Evolutionary conservation across 176 grass and related monocot species (phyloP).

Genomic region (Zoysia pacifica): DNA sequence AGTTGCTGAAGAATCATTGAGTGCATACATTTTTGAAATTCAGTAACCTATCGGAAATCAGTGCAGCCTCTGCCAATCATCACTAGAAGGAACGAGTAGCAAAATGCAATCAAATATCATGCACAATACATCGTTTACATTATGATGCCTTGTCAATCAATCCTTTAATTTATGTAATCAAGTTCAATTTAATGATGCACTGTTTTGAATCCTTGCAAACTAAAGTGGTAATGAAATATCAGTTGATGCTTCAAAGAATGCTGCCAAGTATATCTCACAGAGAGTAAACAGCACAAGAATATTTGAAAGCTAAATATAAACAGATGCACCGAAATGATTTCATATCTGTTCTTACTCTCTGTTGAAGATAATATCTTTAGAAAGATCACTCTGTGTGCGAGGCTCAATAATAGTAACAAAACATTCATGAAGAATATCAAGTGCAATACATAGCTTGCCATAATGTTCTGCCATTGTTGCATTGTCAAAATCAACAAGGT

Average conservation of each 20-base stretch:
- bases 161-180: neutral
- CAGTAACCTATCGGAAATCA: neutral
- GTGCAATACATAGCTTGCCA: constrained; percentile 58
- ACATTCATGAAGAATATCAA: constrained; percentile 78
- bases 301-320: constrained; percentile 37
- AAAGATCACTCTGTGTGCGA: constrained; percentile 63
- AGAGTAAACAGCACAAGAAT: constrained; percentile 14
- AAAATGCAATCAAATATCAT: neutral
- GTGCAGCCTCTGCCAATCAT: neutral
- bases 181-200: constrained; percentile 1
- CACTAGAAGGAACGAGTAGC: neutral
- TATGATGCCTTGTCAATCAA: neutral
- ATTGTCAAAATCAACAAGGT: constrained; percentile 32
- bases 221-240: constrained; percentile 3
- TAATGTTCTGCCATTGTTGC: constrained; percentile 58
- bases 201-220: neutral
- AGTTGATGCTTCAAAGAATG: constrained; percentile 2
- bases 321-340: constrained; percentile 23
- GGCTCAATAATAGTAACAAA: constrained; percentile 77
- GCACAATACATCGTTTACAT: neutral
- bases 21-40: constrained; percentile 10
- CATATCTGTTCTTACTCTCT: constrained; percentile 63
- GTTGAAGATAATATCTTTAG: constrained; percentile 73
- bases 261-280: neutral
- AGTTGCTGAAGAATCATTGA: constrained; percentile 17